These are phyloP conservation scores for Trypanosoma cruzi DNA, from an alignment of 208 protist species.

Conservation along the genomic window DNA sequence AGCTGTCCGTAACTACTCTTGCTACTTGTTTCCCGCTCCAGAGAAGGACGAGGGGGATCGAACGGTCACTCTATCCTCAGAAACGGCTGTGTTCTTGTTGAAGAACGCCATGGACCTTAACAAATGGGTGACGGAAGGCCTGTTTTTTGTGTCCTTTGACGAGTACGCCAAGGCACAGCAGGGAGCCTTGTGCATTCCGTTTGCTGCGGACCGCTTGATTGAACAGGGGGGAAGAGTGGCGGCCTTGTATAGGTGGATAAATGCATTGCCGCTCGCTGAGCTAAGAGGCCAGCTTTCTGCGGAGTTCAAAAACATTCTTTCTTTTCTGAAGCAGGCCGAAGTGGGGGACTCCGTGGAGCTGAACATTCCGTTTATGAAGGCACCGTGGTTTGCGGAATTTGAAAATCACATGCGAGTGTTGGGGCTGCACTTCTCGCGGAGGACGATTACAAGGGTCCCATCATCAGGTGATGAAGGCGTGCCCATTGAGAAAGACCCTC, in stretches of 20 bases:
- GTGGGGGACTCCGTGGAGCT: constrained; percentile 6
- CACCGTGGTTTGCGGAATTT: constrained; percentile 22
- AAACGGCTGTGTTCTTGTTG: constrained; percentile 56
- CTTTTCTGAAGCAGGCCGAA: constrained; percentile 1
- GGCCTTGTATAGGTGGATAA: constrained; percentile 10
- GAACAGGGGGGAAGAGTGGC: not conserved
- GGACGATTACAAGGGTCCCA: constrained; percentile 9
- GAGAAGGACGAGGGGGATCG: constrained; percentile 17
- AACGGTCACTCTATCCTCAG: constrained; percentile 34
- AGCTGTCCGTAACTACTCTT: constrained; percentile 46
- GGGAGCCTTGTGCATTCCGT: not conserved
- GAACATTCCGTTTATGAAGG: constrained; percentile 21
- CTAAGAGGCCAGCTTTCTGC: not conserved
- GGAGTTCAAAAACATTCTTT: not conserved
- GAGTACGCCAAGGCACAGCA: constrained; percentile 25
- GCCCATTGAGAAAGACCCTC: not conserved
- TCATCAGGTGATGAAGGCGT: not conserved
- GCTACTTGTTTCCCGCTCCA: constrained; percentile 54
- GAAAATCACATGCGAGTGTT: constrained; percentile 30
- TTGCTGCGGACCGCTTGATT: not conserved
- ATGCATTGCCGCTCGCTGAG: not conserved
- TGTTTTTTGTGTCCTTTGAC: constrained; percentile 43
- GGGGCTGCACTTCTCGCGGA: not conserved
- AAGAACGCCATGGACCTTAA: constrained; percentile 71
- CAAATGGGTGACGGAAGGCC: constrained; percentile 49